Percentiles rank a stretch among this genome's conserved stretches.
Conservation (phyloP, 208 protist genomes). For the Trichomonas vaginalis region DNA sequence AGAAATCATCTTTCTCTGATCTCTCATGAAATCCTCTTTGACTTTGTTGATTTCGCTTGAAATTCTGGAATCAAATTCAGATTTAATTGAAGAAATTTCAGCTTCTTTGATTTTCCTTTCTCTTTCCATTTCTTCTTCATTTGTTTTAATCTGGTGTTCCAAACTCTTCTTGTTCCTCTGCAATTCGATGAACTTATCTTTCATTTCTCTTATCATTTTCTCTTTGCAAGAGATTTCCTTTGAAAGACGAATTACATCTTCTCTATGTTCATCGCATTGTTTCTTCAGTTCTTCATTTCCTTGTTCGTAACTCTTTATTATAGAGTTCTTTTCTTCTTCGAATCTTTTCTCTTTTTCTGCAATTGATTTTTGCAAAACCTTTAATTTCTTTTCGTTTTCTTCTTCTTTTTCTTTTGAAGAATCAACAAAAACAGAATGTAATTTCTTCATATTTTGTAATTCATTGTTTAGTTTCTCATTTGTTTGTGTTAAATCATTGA, state of each 20-base stretch:
- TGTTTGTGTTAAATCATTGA: no score
- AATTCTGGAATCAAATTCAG: neutral
- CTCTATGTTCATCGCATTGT: neutral
- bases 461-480: no score
- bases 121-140: neutral
- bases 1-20: neutral
- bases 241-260: neutral
- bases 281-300: neutral
- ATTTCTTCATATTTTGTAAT: no score
- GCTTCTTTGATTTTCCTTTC: neutral
- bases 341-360: no score
- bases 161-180: neutral
- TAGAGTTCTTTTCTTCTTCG: neutral
- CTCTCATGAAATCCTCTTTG: neutral
- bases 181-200: neutral
- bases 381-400: no score
- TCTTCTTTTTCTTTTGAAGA: no score
- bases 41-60: neutral
- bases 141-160: neutral
- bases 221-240: neutral
- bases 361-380: no score
- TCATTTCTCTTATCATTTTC: neutral
- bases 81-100: neutral
- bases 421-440: no score
- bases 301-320: neutral